Conservation (phyloP, 2,329 filamentous ascomycete genomes). For the Hymenoscyphus salicellus region DNA sequence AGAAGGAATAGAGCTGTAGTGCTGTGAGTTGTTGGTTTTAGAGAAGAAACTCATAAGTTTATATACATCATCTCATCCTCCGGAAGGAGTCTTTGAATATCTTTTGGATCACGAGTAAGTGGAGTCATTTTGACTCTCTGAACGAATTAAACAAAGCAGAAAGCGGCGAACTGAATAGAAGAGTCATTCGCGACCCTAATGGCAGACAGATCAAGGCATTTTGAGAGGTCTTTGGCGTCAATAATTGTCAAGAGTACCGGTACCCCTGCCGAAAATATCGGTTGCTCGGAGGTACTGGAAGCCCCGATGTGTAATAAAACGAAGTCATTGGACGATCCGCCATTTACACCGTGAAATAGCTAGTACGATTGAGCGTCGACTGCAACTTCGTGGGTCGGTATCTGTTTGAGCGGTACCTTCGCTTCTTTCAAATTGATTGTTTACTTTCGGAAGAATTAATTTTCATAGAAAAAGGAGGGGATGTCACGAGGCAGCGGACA, state of each 20-base stretch:
- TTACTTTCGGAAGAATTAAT: neutral
- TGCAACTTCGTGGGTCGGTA: neutral
- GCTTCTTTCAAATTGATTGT: neutral
- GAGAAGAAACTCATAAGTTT: neutral
- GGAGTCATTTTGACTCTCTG: no score
- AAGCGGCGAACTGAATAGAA: neutral
- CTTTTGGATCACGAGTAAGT: no score
- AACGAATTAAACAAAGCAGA: no score
- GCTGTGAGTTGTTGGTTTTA: neutral
- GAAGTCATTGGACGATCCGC: neutral
- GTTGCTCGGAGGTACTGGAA: conserved; percentile 5
- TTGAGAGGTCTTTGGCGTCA: neutral
- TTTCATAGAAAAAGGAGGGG: neutral
- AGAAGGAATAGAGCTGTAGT: neutral
- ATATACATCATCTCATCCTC: neutral
- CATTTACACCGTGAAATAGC: neutral
- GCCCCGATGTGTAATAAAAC: neutral
- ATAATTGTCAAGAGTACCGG: neutral
- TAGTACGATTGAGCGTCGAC: neutral
- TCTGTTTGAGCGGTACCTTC: neutral
- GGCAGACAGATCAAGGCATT: neutral
- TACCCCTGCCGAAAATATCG: conserved; percentile 2
- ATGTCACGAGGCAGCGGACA: neutral
- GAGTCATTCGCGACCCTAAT: neutral
- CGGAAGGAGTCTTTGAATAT: no score